phyloP scores from a whole-genome alignment of 2,329 filamentous ascomycete species.

The Botrytis elliptica region DNA sequence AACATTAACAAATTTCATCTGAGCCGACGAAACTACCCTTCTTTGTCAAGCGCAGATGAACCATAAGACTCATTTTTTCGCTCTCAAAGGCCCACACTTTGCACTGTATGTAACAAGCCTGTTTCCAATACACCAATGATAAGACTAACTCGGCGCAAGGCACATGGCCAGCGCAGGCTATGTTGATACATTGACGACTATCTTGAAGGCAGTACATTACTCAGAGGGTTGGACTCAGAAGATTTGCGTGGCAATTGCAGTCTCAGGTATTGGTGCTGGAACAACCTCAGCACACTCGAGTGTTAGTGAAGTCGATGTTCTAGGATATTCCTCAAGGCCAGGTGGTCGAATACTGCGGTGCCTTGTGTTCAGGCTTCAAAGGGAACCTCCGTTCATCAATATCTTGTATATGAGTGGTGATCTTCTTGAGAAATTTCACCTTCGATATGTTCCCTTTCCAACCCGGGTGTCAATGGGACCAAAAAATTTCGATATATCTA shows the following conservation, averaged over 20 bases:
- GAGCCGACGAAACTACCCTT: background rate
- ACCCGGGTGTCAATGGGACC: background rate
- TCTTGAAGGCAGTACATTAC: background rate
- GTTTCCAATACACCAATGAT: background rate
- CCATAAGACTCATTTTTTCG: background rate
- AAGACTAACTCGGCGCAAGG: background rate
- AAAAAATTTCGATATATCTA: background rate
- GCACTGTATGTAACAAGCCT: background rate
- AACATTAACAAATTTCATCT: background rate
- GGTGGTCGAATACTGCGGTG: background rate
- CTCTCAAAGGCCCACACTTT: background rate
- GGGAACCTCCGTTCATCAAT: fast-evolving
- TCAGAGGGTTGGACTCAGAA: too few relatives aligned
- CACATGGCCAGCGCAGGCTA: background rate
- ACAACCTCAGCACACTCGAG: background rate
- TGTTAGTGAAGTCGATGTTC: background rate
- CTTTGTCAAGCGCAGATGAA: background rate
- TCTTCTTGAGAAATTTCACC: background rate
- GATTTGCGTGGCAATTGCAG: background rate
- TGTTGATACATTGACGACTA: background rate
- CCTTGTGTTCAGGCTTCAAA: background rate
- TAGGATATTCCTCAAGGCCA: background rate
- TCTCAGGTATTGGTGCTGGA: background rate
- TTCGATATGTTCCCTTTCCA: background rate
- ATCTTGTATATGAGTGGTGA: background rate